Evolutionary conservation across 1,139 yeast genomes (phyloP).

Genomic region (Saccharomycopsis crataegensis): DNA sequence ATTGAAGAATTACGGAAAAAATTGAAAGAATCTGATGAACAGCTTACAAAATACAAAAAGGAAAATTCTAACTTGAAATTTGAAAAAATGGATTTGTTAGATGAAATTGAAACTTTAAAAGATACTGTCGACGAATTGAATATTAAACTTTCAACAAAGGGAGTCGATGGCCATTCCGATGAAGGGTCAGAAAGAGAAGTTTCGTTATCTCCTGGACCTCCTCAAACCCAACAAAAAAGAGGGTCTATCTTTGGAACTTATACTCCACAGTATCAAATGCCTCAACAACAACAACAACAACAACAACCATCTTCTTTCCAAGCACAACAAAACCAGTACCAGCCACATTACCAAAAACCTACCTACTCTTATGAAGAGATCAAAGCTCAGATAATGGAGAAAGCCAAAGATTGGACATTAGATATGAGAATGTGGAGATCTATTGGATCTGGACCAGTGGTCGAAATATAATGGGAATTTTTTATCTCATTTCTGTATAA

Average conservation of each 20-base stretch:
- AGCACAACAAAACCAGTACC: constrained; percentile 4
- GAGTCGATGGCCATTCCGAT: constrained; percentile 20
- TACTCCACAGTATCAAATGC: constrained; percentile 1
- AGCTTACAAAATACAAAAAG: constrained; percentile 24
- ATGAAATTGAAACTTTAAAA: constrained; percentile 34
- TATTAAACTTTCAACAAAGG: constrained; percentile 21
- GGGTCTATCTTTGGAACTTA: constrained; percentile 5
- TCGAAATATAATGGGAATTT: constrained; percentile 34
- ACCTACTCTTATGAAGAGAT: constrained; percentile 15
- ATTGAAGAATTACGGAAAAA: constrained; percentile 24
- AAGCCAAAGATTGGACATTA: constrained; percentile 82
- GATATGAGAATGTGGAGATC: constrained; percentile 80
- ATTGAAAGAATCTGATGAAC: constrained; percentile 8
- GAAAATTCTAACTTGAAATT: constrained; percentile 33
- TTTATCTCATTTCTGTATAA: not conserved
- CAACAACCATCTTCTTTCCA: not conserved
- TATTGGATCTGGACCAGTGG: constrained; percentile 52
- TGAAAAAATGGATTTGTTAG: constrained; percentile 41
- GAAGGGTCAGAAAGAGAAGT: constrained; percentile 20
- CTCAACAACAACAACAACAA: not conserved
- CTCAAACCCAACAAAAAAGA: not conserved
- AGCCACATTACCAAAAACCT: not conserved
- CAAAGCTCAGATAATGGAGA: constrained; percentile 28
- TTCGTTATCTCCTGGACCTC: constrained; percentile 24
- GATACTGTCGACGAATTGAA: constrained; percentile 25